A percentile compares a stretch with the other conserved stretches of the same genome.
Evolutionary conservation across 1,139 yeast genomes (phyloP).

Genomic region (Ogataea hybrid): DNA sequence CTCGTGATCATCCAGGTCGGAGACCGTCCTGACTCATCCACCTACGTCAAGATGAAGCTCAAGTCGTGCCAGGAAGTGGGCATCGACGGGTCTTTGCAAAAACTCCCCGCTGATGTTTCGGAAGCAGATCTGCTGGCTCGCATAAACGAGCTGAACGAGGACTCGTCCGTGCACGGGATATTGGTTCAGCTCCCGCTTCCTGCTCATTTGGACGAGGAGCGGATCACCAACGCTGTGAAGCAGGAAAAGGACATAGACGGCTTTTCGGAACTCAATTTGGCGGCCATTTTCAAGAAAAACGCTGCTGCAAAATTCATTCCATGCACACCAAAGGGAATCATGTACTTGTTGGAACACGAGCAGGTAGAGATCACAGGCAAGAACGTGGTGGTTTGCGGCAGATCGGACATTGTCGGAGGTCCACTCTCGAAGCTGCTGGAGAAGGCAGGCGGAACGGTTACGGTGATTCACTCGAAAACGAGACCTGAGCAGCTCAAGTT

Average conservation of each 20-base stretch:
- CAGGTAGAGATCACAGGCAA: slow-evolving; percentile 60
- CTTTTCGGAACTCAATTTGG: slow-evolving; percentile 70
- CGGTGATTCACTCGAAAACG: slow-evolving; percentile 75
- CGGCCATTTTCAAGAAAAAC: slow-evolving; percentile 71
- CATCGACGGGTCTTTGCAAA: slow-evolving; percentile 55
- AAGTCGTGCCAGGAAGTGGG: slow-evolving; percentile 72
- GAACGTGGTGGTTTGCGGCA: slow-evolving; percentile 74
- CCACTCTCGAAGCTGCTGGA: slow-evolving; percentile 74
- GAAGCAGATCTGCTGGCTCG: slow-evolving; percentile 56
- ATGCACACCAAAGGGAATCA: slow-evolving; percentile 78
- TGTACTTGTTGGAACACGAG: slow-evolving; percentile 64
- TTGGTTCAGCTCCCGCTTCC: slow-evolving; percentile 77
- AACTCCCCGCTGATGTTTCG: slow-evolving; percentile 53
- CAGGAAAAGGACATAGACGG: slow-evolving; percentile 80
- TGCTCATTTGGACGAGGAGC: slow-evolving; percentile 62
- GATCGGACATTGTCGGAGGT: slow-evolving; percentile 82
- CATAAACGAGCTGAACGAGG: slow-evolving; percentile 57
- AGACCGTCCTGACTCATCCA: slow-evolving; percentile 70
- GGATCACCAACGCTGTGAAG: slow-evolving; percentile 63
- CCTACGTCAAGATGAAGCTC: slow-evolving; percentile 71
- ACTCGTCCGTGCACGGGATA: slow-evolving; percentile 65
- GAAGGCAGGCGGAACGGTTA: slow-evolving; percentile 73
- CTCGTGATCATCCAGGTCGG: slow-evolving; percentile 77
- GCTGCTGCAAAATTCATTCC: slow-evolving; percentile 73
- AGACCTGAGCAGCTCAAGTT: slow-evolving; percentile 50